Percentiles rank a stretch among this genome's conserved stretches.
Evolutionary conservation across 1,139 yeast genomes (phyloP).

Genomic region (Geotrichum phurueaensis): DNA sequence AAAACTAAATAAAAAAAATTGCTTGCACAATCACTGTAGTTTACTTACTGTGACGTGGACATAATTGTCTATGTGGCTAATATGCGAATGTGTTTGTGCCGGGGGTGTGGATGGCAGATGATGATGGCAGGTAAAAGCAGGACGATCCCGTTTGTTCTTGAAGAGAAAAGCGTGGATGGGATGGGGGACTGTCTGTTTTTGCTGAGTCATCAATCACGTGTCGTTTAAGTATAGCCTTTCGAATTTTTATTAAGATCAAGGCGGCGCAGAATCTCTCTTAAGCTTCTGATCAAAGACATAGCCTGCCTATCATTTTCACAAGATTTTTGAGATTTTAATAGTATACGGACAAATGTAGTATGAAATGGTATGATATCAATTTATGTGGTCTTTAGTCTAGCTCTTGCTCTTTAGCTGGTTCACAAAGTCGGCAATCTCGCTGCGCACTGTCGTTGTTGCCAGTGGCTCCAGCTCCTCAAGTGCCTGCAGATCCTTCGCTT

Average conservation of each 20-base stretch:
- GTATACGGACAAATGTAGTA: background rate
- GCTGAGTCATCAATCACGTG: background rate
- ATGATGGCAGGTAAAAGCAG: background rate
- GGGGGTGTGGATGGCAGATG: background rate
- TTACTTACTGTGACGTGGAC: conserved; percentile 22
- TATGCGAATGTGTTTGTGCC: background rate
- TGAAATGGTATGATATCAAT: background rate
- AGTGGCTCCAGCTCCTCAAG: conserved; percentile 38
- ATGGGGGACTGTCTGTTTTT: background rate
- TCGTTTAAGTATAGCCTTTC: background rate
- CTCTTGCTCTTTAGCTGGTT: conserved; percentile 26
- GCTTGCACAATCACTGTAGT: background rate
- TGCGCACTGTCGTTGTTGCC: conserved; percentile 31
- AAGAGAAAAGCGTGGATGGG: background rate
- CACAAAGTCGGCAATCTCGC: conserved; percentile 32
- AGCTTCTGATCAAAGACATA: background rate
- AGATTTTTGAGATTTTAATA: too few relatives aligned
- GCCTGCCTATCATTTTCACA: too few relatives aligned
- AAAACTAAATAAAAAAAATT: background rate
- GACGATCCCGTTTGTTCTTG: background rate
- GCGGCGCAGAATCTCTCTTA: background rate
- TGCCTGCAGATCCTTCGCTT: conserved; percentile 46
- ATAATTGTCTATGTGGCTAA: background rate
- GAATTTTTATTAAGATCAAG: background rate
- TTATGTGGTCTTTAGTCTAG: background rate